Conservation (phyloP, 176 grass and related monocot genomes). For the Ananas comosus region DNA sequence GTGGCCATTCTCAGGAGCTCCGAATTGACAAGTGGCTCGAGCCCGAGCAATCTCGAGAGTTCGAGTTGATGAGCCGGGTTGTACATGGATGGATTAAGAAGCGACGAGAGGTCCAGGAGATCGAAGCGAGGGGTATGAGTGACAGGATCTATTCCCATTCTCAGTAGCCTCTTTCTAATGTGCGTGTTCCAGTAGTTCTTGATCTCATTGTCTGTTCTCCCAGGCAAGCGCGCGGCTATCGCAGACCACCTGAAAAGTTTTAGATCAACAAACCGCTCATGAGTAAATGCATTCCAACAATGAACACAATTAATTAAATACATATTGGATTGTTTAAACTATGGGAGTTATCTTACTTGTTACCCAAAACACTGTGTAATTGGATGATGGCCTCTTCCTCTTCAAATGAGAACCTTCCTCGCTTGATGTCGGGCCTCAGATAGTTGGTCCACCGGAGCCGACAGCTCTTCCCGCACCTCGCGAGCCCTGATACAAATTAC, state of each 20-base stretch:
- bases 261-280: neutral
- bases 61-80: conserved; percentile 47
- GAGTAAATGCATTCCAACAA: neutral
- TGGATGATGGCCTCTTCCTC: conserved; percentile 98
- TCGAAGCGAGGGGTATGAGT: conserved; percentile 76
- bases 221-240: conserved; percentile 83
- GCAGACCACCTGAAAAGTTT: conserved; percentile 64
- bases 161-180: conserved; percentile 82
- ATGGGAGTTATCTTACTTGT: conserved; percentile 57
- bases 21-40: conserved; percentile 55
- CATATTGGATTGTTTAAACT: neutral
- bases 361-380: conserved; percentile 84
- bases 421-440: conserved; percentile 87
- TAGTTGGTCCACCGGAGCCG: conserved; percentile 96
- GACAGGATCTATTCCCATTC: conserved; percentile 88
- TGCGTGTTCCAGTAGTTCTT: conserved; percentile 99
- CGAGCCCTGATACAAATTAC: conserved; percentile 30
- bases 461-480: conserved; percentile 97
- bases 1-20: conserved; percentile 58
- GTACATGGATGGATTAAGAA: conserved; percentile 51
- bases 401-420: conserved; percentile 93
- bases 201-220: conserved; percentile 97
- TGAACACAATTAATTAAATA: neutral
- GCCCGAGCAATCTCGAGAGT: conserved; percentile 46
- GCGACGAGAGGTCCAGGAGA: conserved; percentile 64